These are phyloP conservation scores for Neofusicoccum cordaticola DNA, from an alignment of 2,329 filamentous ascomycete species.

Conservation along the genomic window DNA sequence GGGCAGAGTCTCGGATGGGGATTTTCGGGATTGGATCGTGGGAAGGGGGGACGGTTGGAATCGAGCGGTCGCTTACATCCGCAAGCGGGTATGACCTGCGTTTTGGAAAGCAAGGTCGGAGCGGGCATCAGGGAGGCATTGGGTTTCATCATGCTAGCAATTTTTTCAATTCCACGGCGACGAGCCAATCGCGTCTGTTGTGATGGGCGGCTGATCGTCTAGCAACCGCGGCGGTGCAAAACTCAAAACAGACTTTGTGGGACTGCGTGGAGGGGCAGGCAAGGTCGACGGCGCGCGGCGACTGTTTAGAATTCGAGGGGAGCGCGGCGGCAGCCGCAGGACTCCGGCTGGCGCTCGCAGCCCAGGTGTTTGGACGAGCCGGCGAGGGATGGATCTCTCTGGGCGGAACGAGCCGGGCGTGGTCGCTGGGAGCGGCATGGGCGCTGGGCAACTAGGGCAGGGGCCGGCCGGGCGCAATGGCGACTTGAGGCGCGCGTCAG, in stretches of 20 bases:
- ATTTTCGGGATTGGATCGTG: too few species aligned
- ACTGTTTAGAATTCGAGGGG: too few species aligned
- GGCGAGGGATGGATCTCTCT: background rate
- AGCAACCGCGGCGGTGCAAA: background rate
- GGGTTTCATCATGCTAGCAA: constrained; percentile 7
- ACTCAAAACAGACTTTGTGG: background rate
- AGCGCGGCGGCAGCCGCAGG: too few species aligned
- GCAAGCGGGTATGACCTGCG: background rate
- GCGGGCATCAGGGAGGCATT: background rate
- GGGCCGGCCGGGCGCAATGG: background rate
- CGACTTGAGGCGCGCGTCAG: background rate
- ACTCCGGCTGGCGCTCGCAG: background rate
- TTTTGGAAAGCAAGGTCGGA: background rate
- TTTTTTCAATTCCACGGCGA: background rate
- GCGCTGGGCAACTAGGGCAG: background rate
- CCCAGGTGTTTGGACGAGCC: background rate
- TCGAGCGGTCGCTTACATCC: background rate
- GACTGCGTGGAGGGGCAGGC: background rate
- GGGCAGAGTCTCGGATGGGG: too few species aligned
- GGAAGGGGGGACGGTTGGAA: too few species aligned
- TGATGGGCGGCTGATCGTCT: background rate
- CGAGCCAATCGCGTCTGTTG: background rate
- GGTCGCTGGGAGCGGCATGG: background rate
- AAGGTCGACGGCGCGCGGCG: too few species aligned
- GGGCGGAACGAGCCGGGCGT: constrained; percentile 4